Percentiles rank a stretch among this genome's conserved stretches.
Conservation (phyloP, 1,284 basidiomycete genomes). For the Fomitiporia mediterranea region DNA sequence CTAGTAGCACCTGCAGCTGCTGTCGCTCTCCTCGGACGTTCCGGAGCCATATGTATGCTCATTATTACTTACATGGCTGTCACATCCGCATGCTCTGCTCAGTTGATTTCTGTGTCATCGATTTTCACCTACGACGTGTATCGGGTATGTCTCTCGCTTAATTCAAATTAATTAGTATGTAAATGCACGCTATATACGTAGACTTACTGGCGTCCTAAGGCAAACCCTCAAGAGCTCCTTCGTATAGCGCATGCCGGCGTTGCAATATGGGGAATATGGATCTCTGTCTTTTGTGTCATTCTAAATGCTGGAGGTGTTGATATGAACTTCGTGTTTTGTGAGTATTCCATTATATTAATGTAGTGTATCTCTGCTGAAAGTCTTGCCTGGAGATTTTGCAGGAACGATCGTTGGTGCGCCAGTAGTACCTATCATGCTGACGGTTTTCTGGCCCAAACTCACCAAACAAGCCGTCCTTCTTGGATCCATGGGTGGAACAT, state of each 20-base stretch:
- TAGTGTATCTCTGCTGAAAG: not conserved
- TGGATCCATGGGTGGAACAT: conserved; percentile 40
- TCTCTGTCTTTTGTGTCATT: conserved; percentile 33
- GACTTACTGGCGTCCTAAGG: conserved; percentile 60
- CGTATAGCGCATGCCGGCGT: conserved; percentile 52
- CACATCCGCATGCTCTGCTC: conserved; percentile 54
- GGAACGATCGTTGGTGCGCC: conserved; percentile 17
- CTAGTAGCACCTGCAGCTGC: conserved; percentile 52
- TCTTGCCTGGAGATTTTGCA: conserved; percentile 11
- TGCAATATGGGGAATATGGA: conserved; percentile 54
- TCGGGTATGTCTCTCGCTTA: conserved; percentile 4
- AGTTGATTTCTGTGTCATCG: conserved; percentile 53
- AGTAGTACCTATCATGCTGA: conserved; percentile 29
- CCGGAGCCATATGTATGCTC: conserved; percentile 46
- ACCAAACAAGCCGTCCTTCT: conserved; percentile 37
- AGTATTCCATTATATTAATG: not conserved
- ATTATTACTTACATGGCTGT: conserved; percentile 54
- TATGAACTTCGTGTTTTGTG: conserved; percentile 20
- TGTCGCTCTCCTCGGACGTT: conserved; percentile 46
- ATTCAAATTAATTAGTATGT: too few relatives aligned
- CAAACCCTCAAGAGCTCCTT: conserved; percentile 57
- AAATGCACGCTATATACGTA: conserved; percentile 51
- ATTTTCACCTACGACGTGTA: conserved; percentile 21
- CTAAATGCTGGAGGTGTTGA: conserved; percentile 19
- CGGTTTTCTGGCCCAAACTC: conserved; percentile 45